Percentiles rank a stretch among this genome's conserved stretches.
Conservation (phyloP, 768 basidiomycete genomes). For the Phanerodontia chrysosporium region DNA sequence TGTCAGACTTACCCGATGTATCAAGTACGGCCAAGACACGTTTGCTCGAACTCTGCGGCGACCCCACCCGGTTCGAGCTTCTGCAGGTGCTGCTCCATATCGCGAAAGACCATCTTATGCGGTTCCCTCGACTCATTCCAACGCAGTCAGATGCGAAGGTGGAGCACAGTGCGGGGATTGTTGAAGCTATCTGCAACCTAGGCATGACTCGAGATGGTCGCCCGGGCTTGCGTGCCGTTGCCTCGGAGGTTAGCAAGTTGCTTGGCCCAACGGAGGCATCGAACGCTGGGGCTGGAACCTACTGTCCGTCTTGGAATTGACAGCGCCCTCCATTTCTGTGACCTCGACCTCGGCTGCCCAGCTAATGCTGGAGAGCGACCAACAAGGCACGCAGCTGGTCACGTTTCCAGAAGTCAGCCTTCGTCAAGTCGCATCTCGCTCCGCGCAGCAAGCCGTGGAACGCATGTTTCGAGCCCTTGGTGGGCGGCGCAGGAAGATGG, state of each 20-base stretch:
- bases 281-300: slow-evolving; percentile 93
- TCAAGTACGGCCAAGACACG: slow-evolving; percentile 41
- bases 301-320: slow-evolving; percentile 76
- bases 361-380: slow-evolving; percentile 50
- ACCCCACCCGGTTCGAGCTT: slow-evolving; percentile 38
- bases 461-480: slow-evolving; percentile 71
- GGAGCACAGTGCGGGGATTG: slow-evolving; percentile 59
- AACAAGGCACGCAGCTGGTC: slow-evolving; percentile 30
- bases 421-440: slow-evolving; percentile 48
- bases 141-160: slow-evolving; percentile 73
- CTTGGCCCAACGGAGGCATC: slow-evolving; percentile 76
- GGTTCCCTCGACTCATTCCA: slow-evolving; percentile 68
- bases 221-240: slow-evolving; percentile 37
- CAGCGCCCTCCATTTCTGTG: slow-evolving; percentile 44
- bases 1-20: slow-evolving; percentile 52
- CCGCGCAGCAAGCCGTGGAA: slow-evolving; percentile 51
- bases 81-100: slow-evolving; percentile 58
- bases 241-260: slow-evolving; percentile 52
- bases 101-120: slow-evolving; percentile 58
- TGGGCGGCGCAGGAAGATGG: slow-evolving; percentile 61
- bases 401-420: slow-evolving; percentile 60
- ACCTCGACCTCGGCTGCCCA: slow-evolving; percentile 47
- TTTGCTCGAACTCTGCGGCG: slow-evolving; percentile 42
- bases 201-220: slow-evolving; percentile 18
- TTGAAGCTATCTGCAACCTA: slow-evolving; percentile 62